These are phyloP conservation scores for Hyaloperonospora arabidopsidis DNA, from an alignment of 352 stramenopile species.

Conservation along the genomic window DNA sequence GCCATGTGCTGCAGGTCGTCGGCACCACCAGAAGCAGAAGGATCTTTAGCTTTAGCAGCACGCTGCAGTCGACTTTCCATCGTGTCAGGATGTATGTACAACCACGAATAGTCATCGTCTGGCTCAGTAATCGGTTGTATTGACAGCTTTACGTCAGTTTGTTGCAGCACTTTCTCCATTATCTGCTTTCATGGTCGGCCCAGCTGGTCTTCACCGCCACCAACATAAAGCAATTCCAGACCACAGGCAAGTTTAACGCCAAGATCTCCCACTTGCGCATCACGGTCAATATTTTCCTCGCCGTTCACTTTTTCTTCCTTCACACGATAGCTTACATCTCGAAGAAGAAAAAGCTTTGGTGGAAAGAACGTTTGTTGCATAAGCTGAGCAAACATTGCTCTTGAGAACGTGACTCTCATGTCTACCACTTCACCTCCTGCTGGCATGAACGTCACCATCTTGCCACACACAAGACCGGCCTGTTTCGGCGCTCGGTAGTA, in stretches of 20 bases:
- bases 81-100: slow-evolving; percentile 68
- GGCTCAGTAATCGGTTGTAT: slow-evolving; percentile 8
- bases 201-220: slow-evolving; percentile 38
- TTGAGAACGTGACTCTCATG: slow-evolving; percentile 55
- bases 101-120: slow-evolving; percentile 72
- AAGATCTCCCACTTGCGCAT: slow-evolving; percentile 41
- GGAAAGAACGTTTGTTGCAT: slow-evolving; percentile 70
- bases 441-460: slow-evolving; percentile 50
- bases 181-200: slow-evolving; percentile 28
- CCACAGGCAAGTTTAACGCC: slow-evolving; percentile 74
- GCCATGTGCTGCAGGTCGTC: slow-evolving; percentile 66
- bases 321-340: slow-evolving; percentile 18
- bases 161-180: slow-evolving; percentile 31
- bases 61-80: slow-evolving; percentile 57
- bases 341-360: slow-evolving; percentile 45
- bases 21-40: slow-evolving; percentile 26
- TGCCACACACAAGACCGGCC: slow-evolving; percentile 35
- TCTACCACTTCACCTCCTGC: slow-evolving; percentile 13
- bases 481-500: slow-evolving; percentile 64
- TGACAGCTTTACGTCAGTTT: background rate
- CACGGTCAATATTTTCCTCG: slow-evolving; percentile 12
- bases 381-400: slow-evolving; percentile 76
- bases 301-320: slow-evolving; percentile 3
- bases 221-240: slow-evolving; percentile 58
- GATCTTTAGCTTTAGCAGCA: slow-evolving; percentile 13